Evolutionary conservation across 345 rosid genomes (phyloP).

Genomic region (Lepidium africanum): DNA sequence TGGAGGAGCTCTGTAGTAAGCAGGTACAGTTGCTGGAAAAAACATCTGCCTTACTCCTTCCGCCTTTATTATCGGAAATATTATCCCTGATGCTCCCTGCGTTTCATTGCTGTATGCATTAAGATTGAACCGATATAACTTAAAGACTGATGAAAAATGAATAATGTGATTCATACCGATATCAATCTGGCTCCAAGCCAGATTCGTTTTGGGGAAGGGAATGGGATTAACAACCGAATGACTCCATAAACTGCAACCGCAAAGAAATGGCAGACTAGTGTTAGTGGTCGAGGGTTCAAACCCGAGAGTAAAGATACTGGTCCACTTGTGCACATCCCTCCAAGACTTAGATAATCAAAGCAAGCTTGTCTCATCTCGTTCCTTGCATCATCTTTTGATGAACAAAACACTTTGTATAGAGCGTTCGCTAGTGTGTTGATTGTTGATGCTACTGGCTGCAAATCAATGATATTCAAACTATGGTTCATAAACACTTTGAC

Average conservation of each 20-base stretch:
- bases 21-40: constrained; percentile 43
- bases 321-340: constrained; percentile 36
- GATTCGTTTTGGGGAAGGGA: constrained; percentile 42
- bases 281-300: constrained; percentile 34
- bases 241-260: constrained; percentile 46
- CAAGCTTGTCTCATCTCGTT: constrained; percentile 44
- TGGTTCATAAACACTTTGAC: neutral
- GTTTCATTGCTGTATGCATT: neutral
- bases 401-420: constrained; percentile 38
- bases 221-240: constrained; percentile 35
- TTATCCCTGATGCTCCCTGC: constrained; percentile 47
- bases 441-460: constrained; percentile 44
- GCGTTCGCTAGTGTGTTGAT: constrained; percentile 42
- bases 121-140: neutral
- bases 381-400: constrained; percentile 40
- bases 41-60: constrained; percentile 50
- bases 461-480: neutral
- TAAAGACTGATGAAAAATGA: neutral
- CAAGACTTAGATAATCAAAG: constrained; percentile 38
- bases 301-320: constrained; percentile 45
- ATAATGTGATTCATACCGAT: constrained; percentile 20
- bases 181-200: constrained; percentile 43
- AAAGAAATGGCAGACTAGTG: constrained; percentile 38
- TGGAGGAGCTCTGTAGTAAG: constrained; percentile 40
- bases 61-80: constrained; percentile 42